Conservation (phyloP, 2,329 filamentous ascomycete genomes). For the Metarhizium guizhouense region DNA sequence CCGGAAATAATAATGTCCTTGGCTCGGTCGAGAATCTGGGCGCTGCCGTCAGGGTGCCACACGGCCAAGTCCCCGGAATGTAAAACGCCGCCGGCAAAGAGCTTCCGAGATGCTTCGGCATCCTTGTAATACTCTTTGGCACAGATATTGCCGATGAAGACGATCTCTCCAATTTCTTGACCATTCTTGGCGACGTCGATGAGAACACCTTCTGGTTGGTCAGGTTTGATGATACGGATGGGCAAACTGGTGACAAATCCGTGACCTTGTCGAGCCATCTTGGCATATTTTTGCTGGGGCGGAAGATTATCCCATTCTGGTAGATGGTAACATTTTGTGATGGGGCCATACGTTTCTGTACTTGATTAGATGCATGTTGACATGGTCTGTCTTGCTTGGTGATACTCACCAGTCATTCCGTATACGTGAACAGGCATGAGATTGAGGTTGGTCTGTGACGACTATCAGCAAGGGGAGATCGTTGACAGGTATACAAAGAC, state of each 20-base stretch:
- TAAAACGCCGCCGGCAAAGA: conserved; percentile 78
- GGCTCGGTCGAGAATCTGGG: conserved; percentile 85
- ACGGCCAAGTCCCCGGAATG: conserved; percentile 92
- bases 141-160: conserved; percentile 88
- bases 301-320: conserved; percentile 74
- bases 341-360: conserved; percentile 84
- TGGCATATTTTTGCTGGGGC: conserved; percentile 67
- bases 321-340: conserved; percentile 87
- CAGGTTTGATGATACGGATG: conserved; percentile 71
- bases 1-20: conserved; percentile 99
- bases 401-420: conserved; percentile 49
- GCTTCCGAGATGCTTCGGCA: conserved; percentile 69
- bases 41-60: conserved; percentile 82
- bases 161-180: conserved; percentile 48
- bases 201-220: conserved; percentile 52
- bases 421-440: conserved; percentile 90
- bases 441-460: conserved; percentile 51
- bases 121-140: conserved; percentile 90
- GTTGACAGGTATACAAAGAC: not conserved
- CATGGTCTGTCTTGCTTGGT: not conserved
- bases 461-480: not conserved
- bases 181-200: conserved; percentile 40
- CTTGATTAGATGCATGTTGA: not conserved
- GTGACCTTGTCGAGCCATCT: conserved; percentile 91
- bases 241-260: conserved; percentile 80